Evolutionary conservation across 2,329 filamentous ascomycete genomes (phyloP).

Genomic region (Canariomyces notabilis): DNA sequence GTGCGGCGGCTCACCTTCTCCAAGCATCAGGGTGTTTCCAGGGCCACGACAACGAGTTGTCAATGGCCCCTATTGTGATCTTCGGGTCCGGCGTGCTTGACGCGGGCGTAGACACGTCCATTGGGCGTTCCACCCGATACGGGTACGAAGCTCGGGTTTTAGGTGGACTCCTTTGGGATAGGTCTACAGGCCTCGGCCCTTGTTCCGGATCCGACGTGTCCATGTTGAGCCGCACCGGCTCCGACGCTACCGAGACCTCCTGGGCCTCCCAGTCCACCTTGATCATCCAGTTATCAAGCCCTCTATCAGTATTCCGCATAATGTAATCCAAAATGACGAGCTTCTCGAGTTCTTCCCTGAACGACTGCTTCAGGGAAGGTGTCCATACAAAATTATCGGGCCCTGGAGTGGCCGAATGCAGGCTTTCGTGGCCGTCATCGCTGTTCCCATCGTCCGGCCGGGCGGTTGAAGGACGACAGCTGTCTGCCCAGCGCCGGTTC

Average conservation of each 20-base stretch:
- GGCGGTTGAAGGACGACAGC: constrained; percentile 61
- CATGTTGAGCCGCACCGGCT: constrained; percentile 66
- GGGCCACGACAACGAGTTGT: constrained; percentile 96
- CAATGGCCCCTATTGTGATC: constrained; percentile 84
- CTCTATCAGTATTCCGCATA: constrained; percentile 96
- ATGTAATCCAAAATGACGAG: constrained; percentile 97
- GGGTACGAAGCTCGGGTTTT: constrained; percentile 51
- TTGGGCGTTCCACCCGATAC: constrained; percentile 75
- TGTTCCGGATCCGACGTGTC: constrained; percentile 46
- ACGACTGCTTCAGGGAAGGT: constrained; percentile 79
- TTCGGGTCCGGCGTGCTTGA: constrained; percentile 45
- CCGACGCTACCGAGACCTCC: constrained; percentile 78
- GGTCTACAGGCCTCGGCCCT: constrained; percentile 58
- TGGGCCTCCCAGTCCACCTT: constrained; percentile 84
- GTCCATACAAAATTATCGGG: constrained; percentile 75
- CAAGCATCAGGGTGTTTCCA: constrained; percentile 98
- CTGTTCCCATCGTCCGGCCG: constrained; percentile 59
- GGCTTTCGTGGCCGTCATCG: constrained; percentile 33
- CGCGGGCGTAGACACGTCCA: constrained; percentile 63
- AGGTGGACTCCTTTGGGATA: constrained; percentile 38
- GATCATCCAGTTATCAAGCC: constrained; percentile 99
- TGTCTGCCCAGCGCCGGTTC: constrained; percentile 73
- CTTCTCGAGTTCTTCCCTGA: constrained; percentile 93
- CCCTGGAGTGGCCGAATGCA: constrained; percentile 35
- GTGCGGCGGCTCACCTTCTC: constrained; percentile 47